These are phyloP conservation scores for Coniosporium apollinis DNA, from an alignment of 495 filamentous ascomycete genomes.

Conservation along the genomic window DNA sequence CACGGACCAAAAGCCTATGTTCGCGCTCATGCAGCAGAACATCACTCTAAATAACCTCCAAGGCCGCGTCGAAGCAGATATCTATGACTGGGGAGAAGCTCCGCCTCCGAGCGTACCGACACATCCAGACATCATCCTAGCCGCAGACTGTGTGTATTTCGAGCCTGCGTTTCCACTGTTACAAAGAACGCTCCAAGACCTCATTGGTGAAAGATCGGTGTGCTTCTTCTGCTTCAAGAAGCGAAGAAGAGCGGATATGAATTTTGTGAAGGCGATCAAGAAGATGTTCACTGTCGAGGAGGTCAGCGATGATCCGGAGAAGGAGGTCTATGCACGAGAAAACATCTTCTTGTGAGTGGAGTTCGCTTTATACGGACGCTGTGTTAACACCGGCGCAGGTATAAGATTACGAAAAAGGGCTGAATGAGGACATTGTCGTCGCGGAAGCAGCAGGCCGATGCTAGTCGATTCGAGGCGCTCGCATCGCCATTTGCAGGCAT, in stretches of 20 bases:
- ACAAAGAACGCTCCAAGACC: slow-evolving; percentile 48
- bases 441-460: too few species aligned
- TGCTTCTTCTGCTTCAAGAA: slow-evolving; percentile 95
- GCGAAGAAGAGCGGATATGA: slow-evolving; percentile 41
- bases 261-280: slow-evolving; percentile 29
- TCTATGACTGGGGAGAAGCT: slow-evolving; percentile 61
- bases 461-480: too few species aligned
- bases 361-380: neutral
- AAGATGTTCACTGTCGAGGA: slow-evolving; percentile 29
- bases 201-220: slow-evolving; percentile 34
- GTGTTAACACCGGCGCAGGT: slow-evolving; percentile 7
- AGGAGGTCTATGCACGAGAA: slow-evolving; percentile 23
- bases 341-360: slow-evolving; percentile 29
- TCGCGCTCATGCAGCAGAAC: slow-evolving; percentile 67
- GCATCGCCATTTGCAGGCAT: too few species aligned
- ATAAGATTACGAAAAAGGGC: slow-evolving; percentile 18
- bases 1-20: slow-evolving; percentile 78
- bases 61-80: slow-evolving; percentile 36
- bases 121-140: slow-evolving; percentile 64
- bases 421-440: too few species aligned
- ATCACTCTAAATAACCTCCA: slow-evolving; percentile 58
- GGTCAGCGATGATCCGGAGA: slow-evolving; percentile 27
- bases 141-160: slow-evolving; percentile 94
- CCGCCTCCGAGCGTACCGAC: slow-evolving; percentile 28
- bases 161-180: slow-evolving; percentile 86